phyloP scores from a whole-genome alignment of 768 basidiomycete genomes.

The Amanita pseudoporphyria region DNA sequence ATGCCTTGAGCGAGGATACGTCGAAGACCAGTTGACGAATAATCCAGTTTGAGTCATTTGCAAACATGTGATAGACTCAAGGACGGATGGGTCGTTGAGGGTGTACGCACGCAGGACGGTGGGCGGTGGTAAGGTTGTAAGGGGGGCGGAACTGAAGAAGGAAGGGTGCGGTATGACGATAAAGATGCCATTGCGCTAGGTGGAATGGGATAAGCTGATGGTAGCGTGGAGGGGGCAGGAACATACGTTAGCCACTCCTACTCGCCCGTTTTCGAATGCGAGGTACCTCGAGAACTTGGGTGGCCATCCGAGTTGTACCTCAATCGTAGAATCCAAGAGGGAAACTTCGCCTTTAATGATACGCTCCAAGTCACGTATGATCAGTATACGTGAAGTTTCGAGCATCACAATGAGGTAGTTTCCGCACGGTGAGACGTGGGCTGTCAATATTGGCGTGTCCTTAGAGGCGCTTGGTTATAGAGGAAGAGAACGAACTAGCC shows the following conservation, averaged over 20 bases:
- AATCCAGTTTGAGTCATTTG: slow-evolving; percentile 46
- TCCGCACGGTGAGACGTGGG: slow-evolving; percentile 40
- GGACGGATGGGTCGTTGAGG: slow-evolving; percentile 18
- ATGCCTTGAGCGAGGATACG: not conserved
- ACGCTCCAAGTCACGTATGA: slow-evolving; percentile 34
- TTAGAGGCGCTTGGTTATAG: not conserved
- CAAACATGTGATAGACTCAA: slow-evolving; percentile 35
- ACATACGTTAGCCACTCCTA: slow-evolving; percentile 41
- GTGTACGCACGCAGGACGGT: slow-evolving; percentile 12
- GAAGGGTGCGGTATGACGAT: slow-evolving; percentile 20
- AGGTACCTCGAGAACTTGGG: slow-evolving; percentile 32
- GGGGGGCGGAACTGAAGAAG: not conserved
- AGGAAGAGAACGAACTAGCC: slow-evolving; percentile 26
- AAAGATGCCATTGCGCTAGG: slow-evolving; percentile 23
- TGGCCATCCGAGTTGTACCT: slow-evolving; percentile 30
- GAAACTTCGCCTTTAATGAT: slow-evolving; percentile 19
- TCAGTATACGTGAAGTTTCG: slow-evolving; percentile 27
- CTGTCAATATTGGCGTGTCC: slow-evolving; percentile 14
- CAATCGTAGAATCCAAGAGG: slow-evolving; percentile 24
- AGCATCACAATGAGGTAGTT: slow-evolving; percentile 34
- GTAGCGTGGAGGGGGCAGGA: slow-evolving; percentile 4
- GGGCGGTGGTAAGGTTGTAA: slow-evolving; percentile 19
- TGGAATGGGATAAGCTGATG: not conserved
- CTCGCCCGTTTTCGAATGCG: slow-evolving; percentile 34
- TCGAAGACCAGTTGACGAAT: slow-evolving; percentile 36